A percentile compares a stretch with the other conserved stretches of the same genome.
phyloP scores from a whole-genome alignment of 2,329 filamentous ascomycete genomes.

The Canariomyces notabilis region DNA sequence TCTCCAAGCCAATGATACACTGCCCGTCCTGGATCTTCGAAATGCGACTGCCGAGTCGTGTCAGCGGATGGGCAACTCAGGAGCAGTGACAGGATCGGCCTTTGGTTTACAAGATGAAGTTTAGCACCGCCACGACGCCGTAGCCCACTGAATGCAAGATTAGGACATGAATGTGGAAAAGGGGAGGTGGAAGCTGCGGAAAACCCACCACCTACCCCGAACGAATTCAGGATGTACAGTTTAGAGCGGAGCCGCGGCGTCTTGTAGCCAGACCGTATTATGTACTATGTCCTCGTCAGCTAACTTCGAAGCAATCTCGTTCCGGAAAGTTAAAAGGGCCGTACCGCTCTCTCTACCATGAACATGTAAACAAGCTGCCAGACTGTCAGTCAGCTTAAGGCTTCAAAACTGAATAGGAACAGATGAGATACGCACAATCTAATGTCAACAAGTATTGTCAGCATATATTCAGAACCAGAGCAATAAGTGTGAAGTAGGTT shows the following conservation, averaged over 20 bases:
- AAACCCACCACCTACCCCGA: slow-evolving; percentile 47
- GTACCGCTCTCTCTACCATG: slow-evolving; percentile 58
- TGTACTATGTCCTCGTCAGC: slow-evolving; percentile 40
- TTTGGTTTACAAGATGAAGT: slow-evolving; percentile 53
- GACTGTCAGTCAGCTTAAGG: slow-evolving; percentile 12
- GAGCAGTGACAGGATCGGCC: neutral
- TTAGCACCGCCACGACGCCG: slow-evolving; percentile 47
- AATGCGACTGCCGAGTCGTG: slow-evolving; percentile 42
- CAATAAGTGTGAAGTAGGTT: slow-evolving; percentile 13
- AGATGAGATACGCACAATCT: slow-evolving; percentile 31
- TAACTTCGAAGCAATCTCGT: neutral
- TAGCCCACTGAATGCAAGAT: slow-evolving; percentile 34
- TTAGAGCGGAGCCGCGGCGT: slow-evolving; percentile 50
- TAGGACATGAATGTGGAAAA: slow-evolving; percentile 15
- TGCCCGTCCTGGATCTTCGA: slow-evolving; percentile 48
- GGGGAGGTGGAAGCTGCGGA: neutral
- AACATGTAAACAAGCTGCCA: slow-evolving; percentile 57
- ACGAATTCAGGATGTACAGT: slow-evolving; percentile 57
- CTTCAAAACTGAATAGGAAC: too few species aligned
- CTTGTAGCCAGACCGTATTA: slow-evolving; percentile 50
- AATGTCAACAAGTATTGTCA: slow-evolving; percentile 4
- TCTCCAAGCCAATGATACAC: slow-evolving; percentile 59
- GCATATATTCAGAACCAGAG: neutral
- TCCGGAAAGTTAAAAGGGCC: slow-evolving; percentile 18
- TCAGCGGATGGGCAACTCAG: slow-evolving; percentile 1